phyloP scores from a whole-genome alignment of 192 early-diverging fungal species.

The Thoreauomyces humboldtii region DNA sequence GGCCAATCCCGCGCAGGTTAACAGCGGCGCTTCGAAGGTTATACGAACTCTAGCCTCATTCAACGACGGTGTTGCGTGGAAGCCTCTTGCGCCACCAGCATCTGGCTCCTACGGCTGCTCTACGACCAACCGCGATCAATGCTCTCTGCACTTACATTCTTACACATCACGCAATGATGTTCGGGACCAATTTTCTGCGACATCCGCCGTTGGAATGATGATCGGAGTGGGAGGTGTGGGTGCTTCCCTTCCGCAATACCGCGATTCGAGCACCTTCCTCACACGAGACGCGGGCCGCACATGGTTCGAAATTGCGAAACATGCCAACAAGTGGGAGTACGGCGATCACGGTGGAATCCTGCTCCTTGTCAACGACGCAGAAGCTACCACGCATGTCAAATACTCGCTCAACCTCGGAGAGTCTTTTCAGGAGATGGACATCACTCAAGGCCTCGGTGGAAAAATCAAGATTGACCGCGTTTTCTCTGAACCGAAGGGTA shows the following conservation, averaged over 20 bases:
- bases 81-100: neutral
- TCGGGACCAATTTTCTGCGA: constrained; percentile 65
- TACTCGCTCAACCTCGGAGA: constrained; percentile 37
- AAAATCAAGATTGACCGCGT: constrained; percentile 35
- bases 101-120: constrained; percentile 1
- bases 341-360: constrained; percentile 89
- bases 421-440: constrained; percentile 3
- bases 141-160: constrained; percentile 80
- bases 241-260: constrained; percentile 53
- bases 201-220: constrained; percentile 74
- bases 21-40: constrained; percentile 57
- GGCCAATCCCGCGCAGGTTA: constrained; percentile 66
- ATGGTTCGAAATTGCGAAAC: constrained; percentile 73
- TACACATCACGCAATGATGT: constrained; percentile 69
- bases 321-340: constrained; percentile 75
- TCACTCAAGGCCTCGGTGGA: constrained; percentile 6
- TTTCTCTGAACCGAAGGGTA: constrained; percentile 26
- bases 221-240: constrained; percentile 93
- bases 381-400: constrained; percentile 52
- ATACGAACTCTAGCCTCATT: constrained; percentile 78
- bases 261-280: constrained; percentile 69
- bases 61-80: constrained; percentile 69
- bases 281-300: constrained; percentile 81
- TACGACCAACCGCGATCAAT: constrained; percentile 35
- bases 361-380: constrained; percentile 70